A percentile compares a stretch with the other conserved stretches of the same genome.
Evolutionary conservation across 768 basidiomycete genomes (phyloP).

Genomic region (Lentinula boryana): DNA sequence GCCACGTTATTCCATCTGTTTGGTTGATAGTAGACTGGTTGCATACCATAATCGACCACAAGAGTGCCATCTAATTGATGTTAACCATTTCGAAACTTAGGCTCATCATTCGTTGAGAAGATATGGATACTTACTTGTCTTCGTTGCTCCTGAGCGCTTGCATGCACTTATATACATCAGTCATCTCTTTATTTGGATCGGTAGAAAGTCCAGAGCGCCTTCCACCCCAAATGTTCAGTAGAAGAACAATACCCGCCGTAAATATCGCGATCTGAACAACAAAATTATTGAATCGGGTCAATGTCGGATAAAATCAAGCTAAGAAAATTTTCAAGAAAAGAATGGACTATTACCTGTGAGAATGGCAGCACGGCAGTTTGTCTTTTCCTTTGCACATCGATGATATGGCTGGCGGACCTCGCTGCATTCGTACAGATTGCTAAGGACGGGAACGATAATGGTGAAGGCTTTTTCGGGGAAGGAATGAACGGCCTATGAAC

Average conservation of each 20-base stretch:
- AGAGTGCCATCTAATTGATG: constrained; percentile 10
- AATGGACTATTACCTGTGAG: constrained; percentile 9
- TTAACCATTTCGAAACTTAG: background rate
- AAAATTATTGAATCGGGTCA: background rate
- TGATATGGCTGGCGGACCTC: constrained; percentile 52
- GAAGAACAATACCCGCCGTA: constrained; percentile 31
- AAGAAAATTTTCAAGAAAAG: background rate
- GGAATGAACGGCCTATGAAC: constrained; percentile 70
- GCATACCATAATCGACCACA: constrained; percentile 13
- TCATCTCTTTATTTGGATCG: constrained; percentile 31
- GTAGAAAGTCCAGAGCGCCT: constrained; percentile 22
- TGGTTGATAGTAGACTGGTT: background rate
- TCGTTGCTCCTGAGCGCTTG: constrained; percentile 21
- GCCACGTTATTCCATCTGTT: background rate
- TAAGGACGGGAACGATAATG: constrained; percentile 40
- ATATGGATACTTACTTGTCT: constrained; percentile 8
- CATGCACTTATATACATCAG: constrained; percentile 38
- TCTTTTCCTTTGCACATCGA: constrained; percentile 33
- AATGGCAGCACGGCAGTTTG: constrained; percentile 4
- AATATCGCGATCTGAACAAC: constrained; percentile 14
- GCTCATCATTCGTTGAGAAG: background rate
- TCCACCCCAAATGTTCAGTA: constrained; percentile 44
- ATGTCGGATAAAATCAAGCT: background rate
- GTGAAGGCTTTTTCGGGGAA: constrained; percentile 30
- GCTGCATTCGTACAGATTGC: constrained; percentile 73